A percentile compares a stretch with the other conserved stretches of the same genome.
Evolutionary conservation across 495 filamentous ascomycete species (phyloP).

Genomic region (Xylaria sp.): DNA sequence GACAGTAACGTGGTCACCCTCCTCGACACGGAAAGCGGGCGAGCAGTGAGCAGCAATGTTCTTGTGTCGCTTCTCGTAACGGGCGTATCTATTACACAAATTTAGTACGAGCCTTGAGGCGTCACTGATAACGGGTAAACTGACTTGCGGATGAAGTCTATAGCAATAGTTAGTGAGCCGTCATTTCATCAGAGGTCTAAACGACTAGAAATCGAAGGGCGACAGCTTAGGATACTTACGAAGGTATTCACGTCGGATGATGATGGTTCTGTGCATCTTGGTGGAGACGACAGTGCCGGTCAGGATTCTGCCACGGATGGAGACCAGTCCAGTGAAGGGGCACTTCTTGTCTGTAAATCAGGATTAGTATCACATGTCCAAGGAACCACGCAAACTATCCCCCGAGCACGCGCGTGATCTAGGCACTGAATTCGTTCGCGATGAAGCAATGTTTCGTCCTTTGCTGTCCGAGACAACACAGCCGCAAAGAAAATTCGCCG

Average conservation of each 20-base stretch:
- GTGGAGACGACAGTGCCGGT: constrained; percentile 98
- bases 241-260: constrained; percentile 99
- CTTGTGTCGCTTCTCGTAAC: constrained; percentile 99
- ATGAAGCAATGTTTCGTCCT: background rate
- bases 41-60: constrained; percentile 98
- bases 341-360: constrained; percentile 93
- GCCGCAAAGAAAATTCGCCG: background rate
- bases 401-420: background rate
- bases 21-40: constrained; percentile 99
- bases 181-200: background rate
- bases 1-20: constrained; percentile 98
- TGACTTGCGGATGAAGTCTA: constrained; percentile 31
- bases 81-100: constrained; percentile 66
- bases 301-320: constrained; percentile 99
- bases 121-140: background rate
- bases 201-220: background rate
- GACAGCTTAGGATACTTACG: constrained; percentile 6
- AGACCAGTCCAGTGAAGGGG: constrained; percentile 97
- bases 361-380: constrained; percentile 17
- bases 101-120: constrained; percentile 2
- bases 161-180: constrained; percentile 13
- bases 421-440: background rate
- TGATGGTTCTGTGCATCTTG: constrained; percentile 99
- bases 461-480: background rate
- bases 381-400: constrained; percentile 16